A percentile compares a stretch with the other conserved stretches of the same genome.
These are phyloP conservation scores for Nothophytophthora sp. DNA, from an alignment of 352 stramenopile genomes.

Conservation along the genomic window DNA sequence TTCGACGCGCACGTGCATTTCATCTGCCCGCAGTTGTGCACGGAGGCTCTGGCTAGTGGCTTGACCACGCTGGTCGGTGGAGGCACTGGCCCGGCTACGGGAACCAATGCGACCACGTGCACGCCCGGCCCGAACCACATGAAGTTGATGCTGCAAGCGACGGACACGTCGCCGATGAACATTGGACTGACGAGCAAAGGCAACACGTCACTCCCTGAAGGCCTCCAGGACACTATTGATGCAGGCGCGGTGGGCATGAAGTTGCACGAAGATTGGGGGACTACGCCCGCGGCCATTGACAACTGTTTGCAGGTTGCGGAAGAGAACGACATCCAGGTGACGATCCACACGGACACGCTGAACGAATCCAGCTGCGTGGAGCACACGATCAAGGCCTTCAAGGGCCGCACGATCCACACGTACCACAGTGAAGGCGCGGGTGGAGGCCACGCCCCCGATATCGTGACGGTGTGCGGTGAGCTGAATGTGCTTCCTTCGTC, in stretches of 20 bases:
- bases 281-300: constrained; percentile 95
- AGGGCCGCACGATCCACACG: constrained; percentile 96
- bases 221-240: constrained; percentile 91
- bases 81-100: constrained; percentile 91
- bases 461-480: constrained; percentile 96
- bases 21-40: constrained; percentile 95
- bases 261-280: constrained; percentile 98
- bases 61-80: constrained; percentile 94
- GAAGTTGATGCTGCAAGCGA: constrained; percentile 96
- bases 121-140: constrained; percentile 94
- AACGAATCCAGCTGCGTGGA: constrained; percentile 97
- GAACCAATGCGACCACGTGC: constrained; percentile 97
- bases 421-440: constrained; percentile 96
- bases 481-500: constrained; percentile 95
- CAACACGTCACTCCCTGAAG: constrained; percentile 89
- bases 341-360: constrained; percentile 98
- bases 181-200: constrained; percentile 98
- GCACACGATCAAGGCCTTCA: constrained; percentile 95
- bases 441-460: constrained; percentile 96
- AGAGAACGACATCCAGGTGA: constrained; percentile 93
- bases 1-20: constrained; percentile 98
- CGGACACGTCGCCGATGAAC: constrained; percentile 93
- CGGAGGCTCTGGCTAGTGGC: constrained; percentile 92
- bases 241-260: constrained; percentile 95
- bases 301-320: constrained; percentile 92